Base-by-base conservation (phyloP, 495 filamentous ascomycete genomes). In the Pyronema domesticum region DNA sequence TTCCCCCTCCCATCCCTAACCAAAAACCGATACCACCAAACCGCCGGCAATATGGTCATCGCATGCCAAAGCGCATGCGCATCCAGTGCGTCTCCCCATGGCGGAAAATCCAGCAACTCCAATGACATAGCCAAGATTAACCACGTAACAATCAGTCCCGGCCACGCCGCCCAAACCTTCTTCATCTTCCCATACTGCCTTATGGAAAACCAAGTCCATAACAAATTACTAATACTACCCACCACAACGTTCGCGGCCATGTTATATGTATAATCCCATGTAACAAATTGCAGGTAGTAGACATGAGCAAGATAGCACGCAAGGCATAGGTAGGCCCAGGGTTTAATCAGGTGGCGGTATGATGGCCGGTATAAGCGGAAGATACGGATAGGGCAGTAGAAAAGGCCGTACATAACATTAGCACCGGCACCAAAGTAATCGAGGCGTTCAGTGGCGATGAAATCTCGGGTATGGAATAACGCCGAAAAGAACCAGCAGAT, bases 51-150 rank as follows among this genome's bases (percentile, higher is more conserved):
- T 46, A 98, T 88, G 1, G 91, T 98, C 37, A 85, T 86, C 55
- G 91, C 66, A 76, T 98, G 91, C 91, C 91, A 98, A 55, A 98
- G 68, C 60, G 85, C 88, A 74, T 98, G 91, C 15, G 91, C 91
- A 75, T 98, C 91, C 39, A 98, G 65, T 62, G 81, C 78, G 11
- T 83, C 85, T 71, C 79, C 74, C 61, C 85, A 71, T 1, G 91
- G 91, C 54, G 93, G 78, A 65, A 98, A 98, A 68, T 98, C 91
- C 55, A 96, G 70, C 61, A 98, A 62, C 68, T 98, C 91, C 65
- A 98, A 70, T 65, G 89, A 88, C 91, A 98, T 98, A 7, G 85
- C 88, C 66, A 88, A 63, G 55, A 94, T 74, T 55, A 98, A 74
- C 89, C 88, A 95, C 13, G 81, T 85, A 46, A 96, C 91, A 60